Conservation (phyloP, 1,139 yeast genomes). For the Suhomyces maxii region DNA sequence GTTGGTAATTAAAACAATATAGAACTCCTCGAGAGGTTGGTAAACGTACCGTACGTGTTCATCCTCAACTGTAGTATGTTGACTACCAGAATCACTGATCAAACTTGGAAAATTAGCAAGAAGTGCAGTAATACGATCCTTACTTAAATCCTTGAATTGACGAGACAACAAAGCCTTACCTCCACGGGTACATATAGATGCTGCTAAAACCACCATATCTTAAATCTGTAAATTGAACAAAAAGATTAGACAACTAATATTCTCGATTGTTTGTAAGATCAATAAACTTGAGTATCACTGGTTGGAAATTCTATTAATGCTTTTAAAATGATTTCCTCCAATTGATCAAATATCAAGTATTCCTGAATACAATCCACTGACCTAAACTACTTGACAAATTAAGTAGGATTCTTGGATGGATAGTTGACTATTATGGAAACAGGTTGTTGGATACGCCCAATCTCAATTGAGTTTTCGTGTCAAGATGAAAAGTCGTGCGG, state of each 20-base stretch:
- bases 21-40: slow-evolving; percentile 93
- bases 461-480: slow-evolving; percentile 11
- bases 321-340: slow-evolving; percentile 1
- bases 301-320: not conserved
- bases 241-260: not conserved
- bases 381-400: not conserved
- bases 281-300: not conserved
- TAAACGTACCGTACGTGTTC: slow-evolving; percentile 91
- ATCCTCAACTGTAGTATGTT: slow-evolving; percentile 94
- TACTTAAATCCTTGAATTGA: slow-evolving; percentile 83
- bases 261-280: not conserved
- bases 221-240: not conserved
- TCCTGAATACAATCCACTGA: slow-evolving; percentile 1
- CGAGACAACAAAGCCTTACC: slow-evolving; percentile 93
- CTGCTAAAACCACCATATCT: slow-evolving; percentile 64
- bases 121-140: slow-evolving; percentile 83
- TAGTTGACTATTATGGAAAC: not conserved
- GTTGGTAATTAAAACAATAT: slow-evolving; percentile 88
- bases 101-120: slow-evolving; percentile 85
- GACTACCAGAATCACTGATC: slow-evolving; percentile 68
- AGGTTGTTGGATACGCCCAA: slow-evolving; percentile 5
- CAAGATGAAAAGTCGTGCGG: slow-evolving; percentile 12
- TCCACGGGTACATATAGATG: slow-evolving; percentile 91
- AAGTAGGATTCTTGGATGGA: not conserved
- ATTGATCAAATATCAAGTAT: not conserved